Evolutionary conservation across 164 flowering plant genomes (phyloP).

Genomic region (Warburgia ugandensis): DNA sequence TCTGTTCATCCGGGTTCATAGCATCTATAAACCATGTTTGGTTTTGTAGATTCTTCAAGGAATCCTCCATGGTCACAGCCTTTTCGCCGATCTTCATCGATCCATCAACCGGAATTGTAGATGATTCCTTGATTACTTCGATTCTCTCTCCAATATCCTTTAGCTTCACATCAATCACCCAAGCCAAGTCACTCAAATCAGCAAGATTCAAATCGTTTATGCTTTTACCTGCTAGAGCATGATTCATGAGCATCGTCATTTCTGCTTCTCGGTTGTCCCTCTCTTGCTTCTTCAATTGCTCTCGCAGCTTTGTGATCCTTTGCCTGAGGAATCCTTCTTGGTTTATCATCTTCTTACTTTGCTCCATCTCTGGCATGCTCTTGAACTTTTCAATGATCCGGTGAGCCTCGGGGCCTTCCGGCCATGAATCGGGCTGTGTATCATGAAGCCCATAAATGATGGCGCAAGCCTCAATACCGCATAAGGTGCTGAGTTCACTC

Average conservation of each 20-base stretch:
- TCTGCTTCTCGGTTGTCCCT: constrained; percentile 26
- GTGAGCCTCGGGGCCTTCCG: constrained; percentile 15
- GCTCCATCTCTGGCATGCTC: constrained; percentile 30
- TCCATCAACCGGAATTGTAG: background rate
- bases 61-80: background rate
- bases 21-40: constrained; percentile 19
- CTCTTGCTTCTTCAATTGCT: constrained; percentile 23
- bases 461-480: too few species aligned
- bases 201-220: constrained; percentile 3
- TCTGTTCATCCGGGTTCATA: constrained; percentile 12
- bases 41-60: constrained; percentile 4
- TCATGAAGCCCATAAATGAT: too few species aligned
- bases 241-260: constrained; percentile 17
- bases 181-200: constrained; percentile 15
- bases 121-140: background rate
- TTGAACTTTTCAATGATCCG: constrained; percentile 19
- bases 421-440: constrained; percentile 33
- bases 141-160: constrained; percentile 7
- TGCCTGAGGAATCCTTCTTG: too few species aligned
- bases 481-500: constrained; percentile 51
- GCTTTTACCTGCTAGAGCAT: constrained; percentile 9
- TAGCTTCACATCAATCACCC: constrained; percentile 9
- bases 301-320: constrained; percentile 20
- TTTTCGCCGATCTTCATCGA: too few species aligned
- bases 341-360: too few species aligned